Evolutionary conservation across 768 basidiomycete genomes (phyloP).

Genomic region (Boletus reticuloceps): DNA sequence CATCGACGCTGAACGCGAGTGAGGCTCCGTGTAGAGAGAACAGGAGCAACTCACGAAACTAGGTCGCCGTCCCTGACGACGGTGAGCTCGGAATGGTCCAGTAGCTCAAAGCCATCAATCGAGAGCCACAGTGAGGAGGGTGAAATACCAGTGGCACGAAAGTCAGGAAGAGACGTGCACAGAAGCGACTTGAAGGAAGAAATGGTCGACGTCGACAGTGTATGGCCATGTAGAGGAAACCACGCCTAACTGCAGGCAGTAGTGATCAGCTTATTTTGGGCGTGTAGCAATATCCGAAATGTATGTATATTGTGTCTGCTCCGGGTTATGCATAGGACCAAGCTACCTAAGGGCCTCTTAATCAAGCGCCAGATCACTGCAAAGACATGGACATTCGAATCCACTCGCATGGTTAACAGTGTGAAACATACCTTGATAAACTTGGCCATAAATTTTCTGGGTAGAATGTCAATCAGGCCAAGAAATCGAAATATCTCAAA

Average conservation of each 20-base stretch:
- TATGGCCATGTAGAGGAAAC: slow-evolving; percentile 36
- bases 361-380: slow-evolving; percentile 3
- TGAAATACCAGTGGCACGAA: not conserved
- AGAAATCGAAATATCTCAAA: not conserved
- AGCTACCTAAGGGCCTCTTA: not conserved
- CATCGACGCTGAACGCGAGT: slow-evolving; percentile 20
- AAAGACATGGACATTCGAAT: not conserved
- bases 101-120: slow-evolving; percentile 30
- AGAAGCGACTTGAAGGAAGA: slow-evolving; percentile 18
- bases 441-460: slow-evolving; percentile 88
- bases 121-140: slow-evolving; percentile 15
- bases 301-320: no score
- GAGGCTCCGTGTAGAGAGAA: not conserved
- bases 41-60: slow-evolving; percentile 17
- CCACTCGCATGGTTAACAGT: not conserved
- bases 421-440: slow-evolving; percentile 69
- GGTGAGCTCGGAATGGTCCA: slow-evolving; percentile 25
- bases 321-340: no score
- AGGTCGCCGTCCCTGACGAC: slow-evolving; percentile 29
- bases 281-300: no score
- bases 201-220: slow-evolving; percentile 1
- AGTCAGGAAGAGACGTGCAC: slow-evolving; percentile 11
- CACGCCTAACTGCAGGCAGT: slow-evolving; percentile 51
- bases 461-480: slow-evolving; percentile 8
- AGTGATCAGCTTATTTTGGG: no score